Base-by-base conservation (phyloP, 495 filamentous ascomycete genomes). In the Penicillium crystallinum region DNA sequence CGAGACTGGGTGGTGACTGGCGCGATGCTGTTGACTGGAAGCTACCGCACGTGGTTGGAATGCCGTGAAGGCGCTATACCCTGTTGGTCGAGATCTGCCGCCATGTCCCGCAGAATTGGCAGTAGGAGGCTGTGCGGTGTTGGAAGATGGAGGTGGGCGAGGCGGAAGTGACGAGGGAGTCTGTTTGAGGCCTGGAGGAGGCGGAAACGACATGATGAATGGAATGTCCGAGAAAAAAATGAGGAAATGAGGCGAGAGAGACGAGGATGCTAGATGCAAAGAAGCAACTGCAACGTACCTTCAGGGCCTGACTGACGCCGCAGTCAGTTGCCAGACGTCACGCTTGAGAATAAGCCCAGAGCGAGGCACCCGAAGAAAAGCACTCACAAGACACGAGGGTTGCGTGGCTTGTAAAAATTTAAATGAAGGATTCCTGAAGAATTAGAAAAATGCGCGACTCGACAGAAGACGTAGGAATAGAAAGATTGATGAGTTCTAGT, bases 141-240 rank as follows among this genome's bases (percentile, higher is more conserved):
- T 71, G 52, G 83, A 75, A 30, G 85, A 72, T 25, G 84, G 82
- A 15, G 91, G 90, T 25, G 91, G 91, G 23, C 90, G 87, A 42
- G 91, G 83, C 42, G 91, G 91, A 31, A 97, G 86, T 45, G 85
- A 87, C 21, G 88, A 81, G 46, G 75, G 84, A 46, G 73, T 77
- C 73, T 78, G 80, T 59, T 78, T 81, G 63, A 87, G 80, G 85
- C 90, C 89, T 87, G 90, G 88, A 85, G 89, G 89, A 62, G 88
- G 88, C 64, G 89, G 87, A 79, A 90, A 91, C 71, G 90, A 86
- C 91, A 95, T 95, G 85, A 87, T 91, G 87, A 91, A 91, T 74
- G 82, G 79, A 70, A 73, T 49, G 77, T 76, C 73, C 77, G 55
- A 64, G 55, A 67, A 57, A 63, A 47, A 49, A 51, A 57, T 22